Evolutionary conservation across 1,284 basidiomycete species (phyloP).

Genomic region (Rhodotorula sp.): DNA sequence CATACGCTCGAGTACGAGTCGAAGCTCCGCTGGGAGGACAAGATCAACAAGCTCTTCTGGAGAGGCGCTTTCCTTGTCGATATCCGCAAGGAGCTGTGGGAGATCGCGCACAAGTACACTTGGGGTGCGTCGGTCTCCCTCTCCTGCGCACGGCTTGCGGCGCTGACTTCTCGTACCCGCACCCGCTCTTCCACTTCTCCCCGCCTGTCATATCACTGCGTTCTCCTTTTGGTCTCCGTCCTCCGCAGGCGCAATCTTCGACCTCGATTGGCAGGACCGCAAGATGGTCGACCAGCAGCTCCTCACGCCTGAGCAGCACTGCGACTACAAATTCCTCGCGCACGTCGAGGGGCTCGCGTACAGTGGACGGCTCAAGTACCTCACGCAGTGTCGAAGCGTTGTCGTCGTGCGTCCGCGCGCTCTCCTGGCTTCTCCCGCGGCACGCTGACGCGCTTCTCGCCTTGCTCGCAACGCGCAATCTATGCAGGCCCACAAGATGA

Average conservation of each 20-base stretch:
- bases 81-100: slow-evolving; percentile 48
- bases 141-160: background rate
- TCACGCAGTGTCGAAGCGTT: slow-evolving; percentile 52
- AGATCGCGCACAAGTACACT: slow-evolving; percentile 43
- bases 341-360: slow-evolving; percentile 53
- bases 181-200: background rate
- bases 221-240: background rate
- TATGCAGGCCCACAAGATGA: slow-evolving; percentile 26
- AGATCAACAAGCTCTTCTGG: slow-evolving; percentile 50
- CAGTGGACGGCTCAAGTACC: slow-evolving; percentile 51
- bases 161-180: too few relatives aligned
- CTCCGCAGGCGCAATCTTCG: slow-evolving; percentile 11
- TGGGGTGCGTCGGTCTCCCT: slow-evolving; percentile 15
- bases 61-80: slow-evolving; percentile 49
- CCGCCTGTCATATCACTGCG: background rate
- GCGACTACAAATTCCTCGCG: slow-evolving; percentile 50
- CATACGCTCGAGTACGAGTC: slow-evolving; percentile 46
- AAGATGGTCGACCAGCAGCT: slow-evolving; percentile 15
- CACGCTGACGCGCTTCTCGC: background rate
- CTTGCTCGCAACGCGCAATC: background rate
- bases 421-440: background rate
- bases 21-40: slow-evolving; percentile 47
- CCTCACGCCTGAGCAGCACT: slow-evolving; percentile 47
- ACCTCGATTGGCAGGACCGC: slow-evolving; percentile 28
- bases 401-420: slow-evolving; percentile 43